Percentiles rank a stretch among this genome's conserved stretches.
Evolutionary conservation across 2,329 filamentous ascomycete genomes (phyloP).

Genomic region (Cladosporium velox): DNA sequence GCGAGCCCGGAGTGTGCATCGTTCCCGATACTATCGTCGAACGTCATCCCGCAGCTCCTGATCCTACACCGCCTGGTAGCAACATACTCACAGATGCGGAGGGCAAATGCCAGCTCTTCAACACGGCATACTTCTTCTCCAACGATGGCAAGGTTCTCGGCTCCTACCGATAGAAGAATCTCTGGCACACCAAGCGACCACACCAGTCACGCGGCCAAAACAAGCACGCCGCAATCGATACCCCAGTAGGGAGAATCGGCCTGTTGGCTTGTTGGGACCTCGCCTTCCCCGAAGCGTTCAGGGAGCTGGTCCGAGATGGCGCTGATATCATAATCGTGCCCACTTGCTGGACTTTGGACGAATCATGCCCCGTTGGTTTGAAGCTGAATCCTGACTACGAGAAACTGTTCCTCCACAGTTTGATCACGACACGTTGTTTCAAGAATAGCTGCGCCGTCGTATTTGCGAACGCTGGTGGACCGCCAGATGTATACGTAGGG

Average conservation of each 20-base stretch:
- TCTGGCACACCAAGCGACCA: slow-evolving; percentile 89
- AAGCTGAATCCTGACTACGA: slow-evolving; percentile 63
- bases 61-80: not conserved
- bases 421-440: slow-evolving; percentile 65
- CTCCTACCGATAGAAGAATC: slow-evolving; percentile 99
- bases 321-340: slow-evolving; percentile 68
- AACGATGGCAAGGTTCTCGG: slow-evolving; percentile 98
- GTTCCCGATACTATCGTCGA: not conserved
- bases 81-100: slow-evolving; percentile 49
- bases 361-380: slow-evolving; percentile 55
- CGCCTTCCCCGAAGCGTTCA: slow-evolving; percentile 76
- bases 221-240: slow-evolving; percentile 54
- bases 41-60: not conserved
- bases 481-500: slow-evolving; percentile 58
- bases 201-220: slow-evolving; percentile 46
- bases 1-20: not conserved
- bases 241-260: slow-evolving; percentile 67
- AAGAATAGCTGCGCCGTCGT: slow-evolving; percentile 72
- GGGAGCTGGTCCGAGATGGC: slow-evolving; percentile 67
- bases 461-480: slow-evolving; percentile 70
- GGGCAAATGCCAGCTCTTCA: slow-evolving; percentile 48
- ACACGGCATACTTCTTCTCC: slow-evolving; percentile 67
- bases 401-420: slow-evolving; percentile 64
- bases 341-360: slow-evolving; percentile 62
- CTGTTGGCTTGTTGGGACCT: slow-evolving; percentile 77